phyloP scores from a whole-genome alignment of 2,329 filamentous ascomycete genomes.

The Emmonsiellopsis sp. region DNA sequence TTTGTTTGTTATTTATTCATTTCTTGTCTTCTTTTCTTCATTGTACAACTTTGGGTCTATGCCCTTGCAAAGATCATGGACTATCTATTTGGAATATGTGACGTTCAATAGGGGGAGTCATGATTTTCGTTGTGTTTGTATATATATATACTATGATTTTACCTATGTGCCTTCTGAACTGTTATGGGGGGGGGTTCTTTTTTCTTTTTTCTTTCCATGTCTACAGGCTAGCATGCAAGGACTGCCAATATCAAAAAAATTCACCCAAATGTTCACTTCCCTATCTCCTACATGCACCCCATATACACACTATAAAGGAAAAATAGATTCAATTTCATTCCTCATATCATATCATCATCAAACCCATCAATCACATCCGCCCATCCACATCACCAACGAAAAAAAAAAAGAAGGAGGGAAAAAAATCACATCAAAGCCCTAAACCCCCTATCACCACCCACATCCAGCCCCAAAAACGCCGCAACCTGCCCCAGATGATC shows the following conservation, averaged over 20 bases:
- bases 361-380: too few species aligned
- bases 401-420: too few species aligned
- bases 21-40: background rate
- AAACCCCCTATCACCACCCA: conserved; percentile 19
- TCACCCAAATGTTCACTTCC: too few species aligned
- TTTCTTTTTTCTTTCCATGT: background rate
- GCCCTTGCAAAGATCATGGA: background rate
- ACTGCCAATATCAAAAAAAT: too few species aligned
- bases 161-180: background rate
- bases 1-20: background rate
- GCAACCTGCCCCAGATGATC: conserved; percentile 50
- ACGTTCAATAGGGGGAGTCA: background rate
- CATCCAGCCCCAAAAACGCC: conserved; percentile 44
- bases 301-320: background rate
- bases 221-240: too few species aligned
- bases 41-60: background rate
- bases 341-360: background rate
- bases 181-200: background rate
- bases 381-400: too few species aligned
- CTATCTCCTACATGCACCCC: background rate
- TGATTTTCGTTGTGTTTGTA: background rate
- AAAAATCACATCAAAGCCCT: conserved; percentile 17
- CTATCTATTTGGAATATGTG: background rate
- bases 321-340: background rate
- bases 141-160: background rate